A percentile compares a stretch with the other conserved stretches of the same genome.
phyloP scores from a whole-genome alignment of 179 eudicot genomes.

The Vitellaria paradoxa region DNA sequence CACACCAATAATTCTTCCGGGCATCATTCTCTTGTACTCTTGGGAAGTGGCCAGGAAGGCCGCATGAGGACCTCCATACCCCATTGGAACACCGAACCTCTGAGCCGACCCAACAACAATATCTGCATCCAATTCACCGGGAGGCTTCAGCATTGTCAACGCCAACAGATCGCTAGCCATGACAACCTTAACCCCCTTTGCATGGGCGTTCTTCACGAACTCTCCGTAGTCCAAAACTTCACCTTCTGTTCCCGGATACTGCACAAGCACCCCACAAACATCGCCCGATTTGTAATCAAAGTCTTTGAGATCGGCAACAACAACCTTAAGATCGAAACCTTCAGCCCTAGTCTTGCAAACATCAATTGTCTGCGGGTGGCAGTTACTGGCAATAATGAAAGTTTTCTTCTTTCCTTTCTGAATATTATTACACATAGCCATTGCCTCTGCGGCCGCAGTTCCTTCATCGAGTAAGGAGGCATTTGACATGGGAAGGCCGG shows the following conservation, averaged over 20 bases:
- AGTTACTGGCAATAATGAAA: slow-evolving; percentile 74
- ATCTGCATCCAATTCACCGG: slow-evolving; percentile 94
- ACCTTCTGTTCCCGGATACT: slow-evolving; percentile 98
- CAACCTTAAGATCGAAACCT: slow-evolving; percentile 75
- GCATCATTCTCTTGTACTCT: slow-evolving; percentile 98
- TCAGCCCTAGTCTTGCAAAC: slow-evolving; percentile 87
- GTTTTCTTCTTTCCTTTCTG: slow-evolving; percentile 83
- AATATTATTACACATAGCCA: slow-evolving; percentile 98
- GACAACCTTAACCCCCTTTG: slow-evolving; percentile 88
- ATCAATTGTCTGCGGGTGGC: slow-evolving; percentile 91
- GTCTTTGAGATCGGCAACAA: slow-evolving; percentile 62
- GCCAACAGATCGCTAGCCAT: slow-evolving; percentile 94
- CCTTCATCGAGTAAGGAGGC: slow-evolving; percentile 94
- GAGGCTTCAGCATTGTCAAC: slow-evolving; percentile 88
- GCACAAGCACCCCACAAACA: slow-evolving; percentile 90
- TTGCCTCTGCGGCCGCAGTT: slow-evolving; percentile 96
- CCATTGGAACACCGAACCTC: slow-evolving; percentile 98
- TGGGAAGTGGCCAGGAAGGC: slow-evolving; percentile 96
- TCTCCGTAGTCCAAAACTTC: slow-evolving; percentile 84
- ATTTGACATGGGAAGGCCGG: slow-evolving; percentile 91
- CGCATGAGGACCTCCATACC: slow-evolving; percentile 99
- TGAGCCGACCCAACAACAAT: slow-evolving; percentile 96
- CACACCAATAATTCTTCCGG: slow-evolving; percentile 90
- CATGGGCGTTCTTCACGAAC: slow-evolving; percentile 84
- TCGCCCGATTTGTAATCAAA: slow-evolving; percentile 78